Evolutionary conservation across 73 alveolate species (phyloP).

Genomic region (Chromera velia): DNA sequence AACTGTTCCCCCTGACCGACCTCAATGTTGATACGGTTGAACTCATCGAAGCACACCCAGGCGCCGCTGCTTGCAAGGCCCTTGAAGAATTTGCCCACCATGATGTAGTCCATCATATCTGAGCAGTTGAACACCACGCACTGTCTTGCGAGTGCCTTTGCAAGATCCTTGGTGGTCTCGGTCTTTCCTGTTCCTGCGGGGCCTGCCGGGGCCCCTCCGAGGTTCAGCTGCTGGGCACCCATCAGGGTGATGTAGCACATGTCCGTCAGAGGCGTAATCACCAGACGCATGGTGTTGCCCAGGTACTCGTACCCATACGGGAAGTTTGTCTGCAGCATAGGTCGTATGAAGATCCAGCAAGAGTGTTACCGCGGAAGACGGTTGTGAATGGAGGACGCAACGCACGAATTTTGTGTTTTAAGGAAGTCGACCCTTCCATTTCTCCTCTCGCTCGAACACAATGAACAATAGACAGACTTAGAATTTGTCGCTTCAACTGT

Average conservation of each 20-base stretch:
- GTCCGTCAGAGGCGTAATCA: slow-evolving; percentile 99
- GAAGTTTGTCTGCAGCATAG: slow-evolving; percentile 41
- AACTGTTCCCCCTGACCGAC: too few species aligned
- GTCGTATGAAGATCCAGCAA: too few species aligned
- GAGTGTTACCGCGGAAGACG: too few species aligned
- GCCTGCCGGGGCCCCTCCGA: slow-evolving; percentile 85
- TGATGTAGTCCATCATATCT: slow-evolving; percentile 92
- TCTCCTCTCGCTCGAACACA: too few species aligned
- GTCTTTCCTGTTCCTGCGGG: slow-evolving; percentile 82
- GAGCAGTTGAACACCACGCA: slow-evolving; percentile 98
- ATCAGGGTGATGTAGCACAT: slow-evolving; percentile 59
- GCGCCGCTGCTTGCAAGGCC: slow-evolving; percentile 98
- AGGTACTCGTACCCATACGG: slow-evolving; percentile 51
- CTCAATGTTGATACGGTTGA: slow-evolving; percentile 90
- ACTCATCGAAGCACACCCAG: slow-evolving; percentile 98
- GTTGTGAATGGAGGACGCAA: too few species aligned
- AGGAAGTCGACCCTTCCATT: too few species aligned
- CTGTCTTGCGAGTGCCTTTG: slow-evolving; percentile 80
- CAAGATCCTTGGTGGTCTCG: slow-evolving; percentile 75
- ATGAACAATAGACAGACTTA: too few species aligned
- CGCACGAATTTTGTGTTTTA: too few species aligned
- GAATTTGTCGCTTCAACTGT: too few species aligned
- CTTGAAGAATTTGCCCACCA: slow-evolving; percentile 98
- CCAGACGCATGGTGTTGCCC: slow-evolving; percentile 88
- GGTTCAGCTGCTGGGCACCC: slow-evolving; percentile 42